Percentiles rank a stretch among this genome's conserved stretches.
Evolutionary conservation across 192 early-diverging fungal genomes (phyloP).

Genomic region (Spinellus fusiger): DNA sequence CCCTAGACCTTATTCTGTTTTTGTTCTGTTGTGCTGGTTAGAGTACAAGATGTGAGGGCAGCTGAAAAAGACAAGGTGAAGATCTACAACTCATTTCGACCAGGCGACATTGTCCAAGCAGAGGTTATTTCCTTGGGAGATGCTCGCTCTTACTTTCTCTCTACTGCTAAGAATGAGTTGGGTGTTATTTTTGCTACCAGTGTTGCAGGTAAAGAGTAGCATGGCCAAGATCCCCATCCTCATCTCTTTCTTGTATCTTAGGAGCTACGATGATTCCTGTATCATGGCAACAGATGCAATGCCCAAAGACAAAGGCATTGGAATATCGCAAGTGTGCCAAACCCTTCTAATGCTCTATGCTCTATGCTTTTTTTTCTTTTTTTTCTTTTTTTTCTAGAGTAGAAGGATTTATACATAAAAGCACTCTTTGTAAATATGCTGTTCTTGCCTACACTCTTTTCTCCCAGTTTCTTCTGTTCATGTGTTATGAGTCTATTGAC

Average conservation of each 20-base stretch:
- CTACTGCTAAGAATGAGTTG: conserved; percentile 88
- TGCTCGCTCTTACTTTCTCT: conserved; percentile 81
- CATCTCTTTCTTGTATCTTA: neutral
- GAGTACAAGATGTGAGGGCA: conserved; percentile 88
- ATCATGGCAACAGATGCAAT: conserved; percentile 98
- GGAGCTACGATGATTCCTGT: conserved; percentile 82
- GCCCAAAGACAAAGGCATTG: conserved; percentile 77
- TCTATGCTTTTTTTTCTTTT: too few species aligned
- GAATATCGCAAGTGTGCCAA: conserved; percentile 97
- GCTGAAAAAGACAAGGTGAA: conserved; percentile 93
- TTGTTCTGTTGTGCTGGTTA: conserved; percentile 1
- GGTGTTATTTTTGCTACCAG: conserved; percentile 94
- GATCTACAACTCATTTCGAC: conserved; percentile 85
- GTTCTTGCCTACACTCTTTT: too few species aligned
- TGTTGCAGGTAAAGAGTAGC: conserved; percentile 48
- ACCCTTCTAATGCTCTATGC: conserved; percentile 47
- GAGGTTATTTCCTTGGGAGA: conserved; percentile 92
- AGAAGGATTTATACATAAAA: too few species aligned
- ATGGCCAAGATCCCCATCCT: neutral
- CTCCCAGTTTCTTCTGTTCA: too few species aligned
- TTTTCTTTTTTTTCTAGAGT: too few species aligned
- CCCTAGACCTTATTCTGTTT: too few species aligned
- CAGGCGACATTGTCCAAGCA: conserved; percentile 87
- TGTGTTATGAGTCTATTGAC: too few species aligned
- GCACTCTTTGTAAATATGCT: too few species aligned